Base-by-base conservation (phyloP, 371 early-diverging fungal species). In the Haplosporangium sp. region DNA sequence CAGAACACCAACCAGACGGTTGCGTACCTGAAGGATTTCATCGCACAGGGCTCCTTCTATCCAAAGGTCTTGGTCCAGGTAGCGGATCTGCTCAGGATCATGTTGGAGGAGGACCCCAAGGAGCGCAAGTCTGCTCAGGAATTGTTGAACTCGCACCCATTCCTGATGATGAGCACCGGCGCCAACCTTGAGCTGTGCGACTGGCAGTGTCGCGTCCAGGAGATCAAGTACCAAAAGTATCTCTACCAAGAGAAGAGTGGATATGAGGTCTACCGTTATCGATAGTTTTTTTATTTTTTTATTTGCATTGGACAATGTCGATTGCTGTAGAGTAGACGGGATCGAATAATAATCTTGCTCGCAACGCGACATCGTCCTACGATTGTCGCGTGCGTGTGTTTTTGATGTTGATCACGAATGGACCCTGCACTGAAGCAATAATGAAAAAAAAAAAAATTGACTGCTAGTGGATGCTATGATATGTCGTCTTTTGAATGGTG, bases 1-100 rank as follows among this genome's bases (percentile, higher is more conserved):
- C 83, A 87, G 67, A 89, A 88, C 18, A 90, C 89, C 12, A 83
- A 85, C 52, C 62, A 72, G 52, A 83, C 86, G 0, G 63, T 84
- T 11, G 50, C 61, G 6, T 67, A 73, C 67, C 63, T 87, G 47
- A 82, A 86, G 41, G 83, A 82, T 14, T 81, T 81, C 46, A 64
- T 74, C 5, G 46, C 53, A 1, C 74, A 74, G 41, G 57, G 59
- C 12, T 20, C 51, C 1, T 11, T 40, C n/a, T 81, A 81, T 50
- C 81, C 81, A 0, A 46, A 29, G 1, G 67, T 64, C 11, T 47
- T 81, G 20, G 50, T 74, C 37, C 68, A 81, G 23, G 81, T 75
- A 1, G 81, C 74, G 0, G 81, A 75, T 55, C 46, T 81, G 55
- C 72, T 81, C n/a, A 52, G 21, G 46, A 68, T 48, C 18, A 66